Evolutionary conservation across 1,139 yeast genomes (phyloP).

Genomic region (Hyphopichia khmerensis): DNA sequence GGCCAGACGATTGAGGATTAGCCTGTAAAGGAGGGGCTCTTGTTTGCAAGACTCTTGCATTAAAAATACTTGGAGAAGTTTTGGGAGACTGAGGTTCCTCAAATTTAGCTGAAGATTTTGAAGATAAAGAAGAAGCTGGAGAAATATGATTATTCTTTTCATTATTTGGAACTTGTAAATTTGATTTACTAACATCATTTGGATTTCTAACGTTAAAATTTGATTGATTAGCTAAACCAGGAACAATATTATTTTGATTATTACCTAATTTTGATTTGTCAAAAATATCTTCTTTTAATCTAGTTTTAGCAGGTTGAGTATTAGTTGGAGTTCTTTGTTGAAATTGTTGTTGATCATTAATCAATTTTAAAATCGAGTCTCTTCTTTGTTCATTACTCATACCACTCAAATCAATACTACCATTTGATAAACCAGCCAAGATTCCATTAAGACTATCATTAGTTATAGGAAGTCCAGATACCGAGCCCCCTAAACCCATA

Average conservation of each 20-base stretch:
- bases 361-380: constrained; percentile 39
- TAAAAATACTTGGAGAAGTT: constrained; percentile 32
- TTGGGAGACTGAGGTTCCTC: constrained; percentile 47
- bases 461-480: constrained; percentile 23
- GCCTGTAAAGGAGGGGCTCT: constrained; percentile 7
- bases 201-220: neutral
- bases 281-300: constrained; percentile 45
- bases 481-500: constrained; percentile 22
- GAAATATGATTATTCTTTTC: constrained; percentile 17
- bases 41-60: constrained; percentile 11
- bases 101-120: constrained; percentile 28
- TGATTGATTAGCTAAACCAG: neutral
- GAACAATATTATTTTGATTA: neutral
- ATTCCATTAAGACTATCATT: constrained; percentile 38
- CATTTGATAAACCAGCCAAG: constrained; percentile 37
- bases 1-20: constrained; percentile 1
- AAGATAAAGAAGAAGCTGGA: constrained; percentile 38
- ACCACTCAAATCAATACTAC: constrained; percentile 39
- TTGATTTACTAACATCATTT: constrained; percentile 5
- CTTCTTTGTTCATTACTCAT: constrained; percentile 46
- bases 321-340: constrained; percentile 14
- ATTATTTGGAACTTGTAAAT: constrained; percentile 10
- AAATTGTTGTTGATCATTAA: constrained; percentile 30
- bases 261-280: constrained; percentile 15
- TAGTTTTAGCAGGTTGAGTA: constrained; percentile 13